Conservation (phyloP, 2,329 filamentous ascomycete genomes). For the Stachybotrys echinatus region DNA sequence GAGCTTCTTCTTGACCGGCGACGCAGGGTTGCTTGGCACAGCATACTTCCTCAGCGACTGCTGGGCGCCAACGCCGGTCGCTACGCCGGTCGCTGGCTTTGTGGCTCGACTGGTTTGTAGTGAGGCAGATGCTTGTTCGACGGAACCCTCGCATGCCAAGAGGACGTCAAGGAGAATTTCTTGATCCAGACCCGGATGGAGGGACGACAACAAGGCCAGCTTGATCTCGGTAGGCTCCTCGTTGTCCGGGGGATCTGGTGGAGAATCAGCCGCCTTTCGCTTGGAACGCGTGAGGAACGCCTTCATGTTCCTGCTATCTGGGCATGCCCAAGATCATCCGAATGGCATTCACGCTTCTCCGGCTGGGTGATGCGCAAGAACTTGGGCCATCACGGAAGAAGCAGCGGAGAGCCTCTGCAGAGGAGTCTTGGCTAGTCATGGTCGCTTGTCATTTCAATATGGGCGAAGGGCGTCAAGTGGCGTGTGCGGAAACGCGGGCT, state of each 20-base stretch:
- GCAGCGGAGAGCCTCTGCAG: too few relatives aligned
- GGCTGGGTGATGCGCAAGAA: too few relatives aligned
- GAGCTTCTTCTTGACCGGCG: constrained; percentile 38
- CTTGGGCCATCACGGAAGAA: too few relatives aligned
- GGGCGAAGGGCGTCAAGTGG: neutral
- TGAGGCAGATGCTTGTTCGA: constrained; percentile 56
- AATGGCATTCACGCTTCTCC: too few relatives aligned
- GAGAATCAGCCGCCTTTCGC: constrained; percentile 34
- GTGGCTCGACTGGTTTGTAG: constrained; percentile 31
- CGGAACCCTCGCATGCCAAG: constrained; percentile 70
- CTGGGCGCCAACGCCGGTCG: constrained; percentile 45
- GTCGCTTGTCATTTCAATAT: neutral
- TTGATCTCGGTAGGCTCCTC: constrained; percentile 88
- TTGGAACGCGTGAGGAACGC: constrained; percentile 51
- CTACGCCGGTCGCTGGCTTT: neutral
- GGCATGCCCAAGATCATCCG: too few relatives aligned
- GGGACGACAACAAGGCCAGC: constrained; percentile 73
- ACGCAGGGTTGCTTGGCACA: constrained; percentile 7
- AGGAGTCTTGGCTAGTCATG: too few relatives aligned
- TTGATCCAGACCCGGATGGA: constrained; percentile 61
- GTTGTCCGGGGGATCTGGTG: constrained; percentile 28
- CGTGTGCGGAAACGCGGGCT: neutral
- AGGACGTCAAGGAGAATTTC: constrained; percentile 72
- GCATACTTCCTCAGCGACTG: constrained; percentile 56
- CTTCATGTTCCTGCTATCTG: constrained; percentile 39